Evolutionary conservation across 805 yeast species (phyloP), one percentile per base, ranked within the genome.

Genomic region (Komagataella pastoris): DNA sequence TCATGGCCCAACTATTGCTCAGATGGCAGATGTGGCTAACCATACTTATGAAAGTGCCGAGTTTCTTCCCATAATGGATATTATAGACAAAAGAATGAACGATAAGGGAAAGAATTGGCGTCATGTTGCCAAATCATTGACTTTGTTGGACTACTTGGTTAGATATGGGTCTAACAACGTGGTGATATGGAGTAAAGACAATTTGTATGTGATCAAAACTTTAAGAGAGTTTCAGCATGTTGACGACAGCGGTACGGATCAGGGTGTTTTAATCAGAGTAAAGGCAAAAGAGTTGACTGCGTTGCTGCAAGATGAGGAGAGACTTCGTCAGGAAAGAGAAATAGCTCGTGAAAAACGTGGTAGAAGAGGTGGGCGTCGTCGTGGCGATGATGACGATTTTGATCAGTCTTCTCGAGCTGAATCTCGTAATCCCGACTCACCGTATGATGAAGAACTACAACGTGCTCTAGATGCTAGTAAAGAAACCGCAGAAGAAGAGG

Each of bases 51-150:
- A 81, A 57, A 68, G 61, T 55, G 80, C 83, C 6, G 95, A 88
- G 59, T 81, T 89, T 59, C 74, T 88, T 61, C 95, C 89, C 62
- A 80, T 89, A 48, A 86, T 91, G 95, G 97, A 91, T 62, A 88
- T 91, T 83, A 68, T 91, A 47, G 97, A 91, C 68, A 80, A 88
- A 57, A 77, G 99, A 56, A 71, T 91, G 57, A 91, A 91, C 62
- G 98, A 91, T 64, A 90, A 90, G 71, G 98, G 98, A 55, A 90
- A 89, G 65, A 86, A 91, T 69, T 91, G 97, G 97, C 78, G 96
- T 57, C 99, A 91, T 65, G 90, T 91, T 49, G 90, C 95, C 56
- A 93, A 91, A 66, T 83, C 96, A 1, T 73, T 91, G 55, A 85
- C 95, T 1, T 82, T 91, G n/a, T 74, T 91, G 58, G 97, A 90